These are phyloP conservation scores for Thamnidium elegans DNA, from an alignment of 192 early-diverging fungal genomes.

Conservation along the genomic window DNA sequence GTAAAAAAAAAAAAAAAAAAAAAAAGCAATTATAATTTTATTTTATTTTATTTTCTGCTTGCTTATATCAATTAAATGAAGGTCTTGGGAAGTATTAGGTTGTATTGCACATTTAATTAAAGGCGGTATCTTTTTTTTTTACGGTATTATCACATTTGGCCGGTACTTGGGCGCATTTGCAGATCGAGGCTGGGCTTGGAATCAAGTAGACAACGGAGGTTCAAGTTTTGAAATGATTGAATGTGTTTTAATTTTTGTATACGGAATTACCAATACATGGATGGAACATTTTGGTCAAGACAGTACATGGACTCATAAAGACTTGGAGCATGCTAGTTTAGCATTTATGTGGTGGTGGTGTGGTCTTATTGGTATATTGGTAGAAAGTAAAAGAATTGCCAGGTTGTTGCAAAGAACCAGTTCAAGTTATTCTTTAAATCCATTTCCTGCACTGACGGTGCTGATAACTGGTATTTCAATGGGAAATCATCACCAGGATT, in stretches of 20 bases:
- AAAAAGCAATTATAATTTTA: not conserved
- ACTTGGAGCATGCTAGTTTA: conserved; percentile 38
- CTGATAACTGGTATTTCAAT: conserved; percentile 37
- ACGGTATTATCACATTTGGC: conserved; percentile 35
- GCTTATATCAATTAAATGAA: not conserved
- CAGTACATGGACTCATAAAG: conserved; percentile 34
- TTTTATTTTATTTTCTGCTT: not conserved
- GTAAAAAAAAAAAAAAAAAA: conserved; percentile 8
- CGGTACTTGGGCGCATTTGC: conserved; percentile 40
- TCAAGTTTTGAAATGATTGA: conserved; percentile 41
- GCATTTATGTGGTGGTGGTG: conserved; percentile 45
- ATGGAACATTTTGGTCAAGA: conserved; percentile 40
- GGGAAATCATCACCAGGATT: conserved; percentile 40
- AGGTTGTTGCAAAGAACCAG: conserved; percentile 19
- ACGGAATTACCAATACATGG: conserved; percentile 42
- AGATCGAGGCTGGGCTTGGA: conserved; percentile 39
- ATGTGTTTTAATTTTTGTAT: conserved; percentile 29
- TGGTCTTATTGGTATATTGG: conserved; percentile 32
- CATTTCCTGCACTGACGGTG: conserved; percentile 35
- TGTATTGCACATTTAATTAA: conserved; percentile 40
- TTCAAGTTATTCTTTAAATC: conserved; percentile 32
- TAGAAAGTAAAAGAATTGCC: conserved; percentile 31
- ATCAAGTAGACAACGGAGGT: conserved; percentile 17
- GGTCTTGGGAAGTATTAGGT: conserved; percentile 33
- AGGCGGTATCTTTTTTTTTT: conserved; percentile 39